These are phyloP conservation scores for Sugiyamaella castrensis DNA, from an alignment of 1,139 yeast species.

Conservation along the genomic window DNA sequence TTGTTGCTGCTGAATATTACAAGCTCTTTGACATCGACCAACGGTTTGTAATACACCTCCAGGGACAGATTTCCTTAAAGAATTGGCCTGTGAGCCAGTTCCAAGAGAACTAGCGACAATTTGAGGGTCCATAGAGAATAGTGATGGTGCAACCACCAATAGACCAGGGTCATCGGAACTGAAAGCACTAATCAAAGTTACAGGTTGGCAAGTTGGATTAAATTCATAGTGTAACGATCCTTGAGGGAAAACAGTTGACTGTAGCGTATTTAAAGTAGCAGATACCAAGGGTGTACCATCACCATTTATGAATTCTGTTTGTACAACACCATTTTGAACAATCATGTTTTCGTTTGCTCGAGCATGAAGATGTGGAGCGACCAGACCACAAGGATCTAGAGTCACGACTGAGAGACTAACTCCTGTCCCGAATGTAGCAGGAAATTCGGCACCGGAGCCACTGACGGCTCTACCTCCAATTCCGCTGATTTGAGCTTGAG, in stretches of 20 bases:
- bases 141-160: slow-evolving; percentile 12
- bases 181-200: slow-evolving; percentile 19
- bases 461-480: slow-evolving; percentile 24
- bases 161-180: slow-evolving; percentile 24
- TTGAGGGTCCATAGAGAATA: slow-evolving; percentile 4
- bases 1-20: background rate
- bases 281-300: slow-evolving; percentile 20
- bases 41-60: slow-evolving; percentile 1
- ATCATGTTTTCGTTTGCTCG: slow-evolving; percentile 27
- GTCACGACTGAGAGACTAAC: slow-evolving; percentile 22
- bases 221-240: slow-evolving; percentile 23
- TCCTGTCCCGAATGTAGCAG: slow-evolving; percentile 25
- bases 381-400: slow-evolving; percentile 27
- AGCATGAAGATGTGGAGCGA: slow-evolving; percentile 27
- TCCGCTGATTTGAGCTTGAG: slow-evolving; percentile 15
- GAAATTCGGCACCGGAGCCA: slow-evolving; percentile 26
- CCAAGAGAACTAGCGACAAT: slow-evolving; percentile 2
- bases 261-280: slow-evolving; percentile 17
- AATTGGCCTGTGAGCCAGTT: background rate
- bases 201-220: slow-evolving; percentile 22
- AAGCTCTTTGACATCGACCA: slow-evolving; percentile 3
- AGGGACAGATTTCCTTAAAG: slow-evolving; percentile 3
- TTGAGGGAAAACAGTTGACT: slow-evolving; percentile 22
- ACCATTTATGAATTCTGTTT: slow-evolving; percentile 26
- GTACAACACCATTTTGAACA: slow-evolving; percentile 23